Evolutionary conservation across 2,329 filamentous ascomycete genomes (phyloP), one percentile per base, ranked within the genome.

Genomic region (Albophoma yamanashiensis): DNA sequence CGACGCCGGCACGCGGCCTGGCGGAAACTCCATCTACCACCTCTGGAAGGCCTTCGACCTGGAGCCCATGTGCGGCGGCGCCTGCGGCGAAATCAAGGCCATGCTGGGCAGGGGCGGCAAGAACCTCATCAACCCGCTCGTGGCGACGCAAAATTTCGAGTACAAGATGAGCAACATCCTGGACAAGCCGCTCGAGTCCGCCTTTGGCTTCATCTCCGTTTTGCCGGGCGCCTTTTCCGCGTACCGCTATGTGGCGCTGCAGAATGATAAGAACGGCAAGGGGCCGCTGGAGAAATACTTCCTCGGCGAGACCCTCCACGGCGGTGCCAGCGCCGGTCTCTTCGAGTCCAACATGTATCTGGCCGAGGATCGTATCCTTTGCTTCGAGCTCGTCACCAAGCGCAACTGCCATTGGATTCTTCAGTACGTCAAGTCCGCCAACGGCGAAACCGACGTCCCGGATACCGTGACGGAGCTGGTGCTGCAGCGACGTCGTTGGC

Each of bases 91-190:
- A 74, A 99, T 99, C 79, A 97, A 99, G 76, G 93, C 93, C 65
- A 97, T 97, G 92, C 80, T 97, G 77, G 89, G 88, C 34, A 85
- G 85, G 4, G 86, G 83, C 61, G 92, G 93, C 64, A 93, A 89
- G 74, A 92, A 95, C 68, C 82, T 99, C 42, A 73, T 97, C 65
- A 99, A 97, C 69, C 94, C 94, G 0, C 82, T 99, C 5, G 90
- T 99, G 27, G 94, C 94, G 2, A 92, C 92, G 0, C 94, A 99
- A 70, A 99, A 99, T 71, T 99, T 99, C 68, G 94, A 99, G 78
- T 99, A 99, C 82, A 99, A 99, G 82, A 96, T 99, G 89, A 96
- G 91, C 74, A 99, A 99, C 70, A 99, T 99, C 70, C 82, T 99
- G 53, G 94, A 99, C 74, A 99, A 99, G 77, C 94, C 94, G 2